Evolutionary conservation across 805 yeast species (phyloP).

Genomic region (Yamadazyma tumulicola): DNA sequence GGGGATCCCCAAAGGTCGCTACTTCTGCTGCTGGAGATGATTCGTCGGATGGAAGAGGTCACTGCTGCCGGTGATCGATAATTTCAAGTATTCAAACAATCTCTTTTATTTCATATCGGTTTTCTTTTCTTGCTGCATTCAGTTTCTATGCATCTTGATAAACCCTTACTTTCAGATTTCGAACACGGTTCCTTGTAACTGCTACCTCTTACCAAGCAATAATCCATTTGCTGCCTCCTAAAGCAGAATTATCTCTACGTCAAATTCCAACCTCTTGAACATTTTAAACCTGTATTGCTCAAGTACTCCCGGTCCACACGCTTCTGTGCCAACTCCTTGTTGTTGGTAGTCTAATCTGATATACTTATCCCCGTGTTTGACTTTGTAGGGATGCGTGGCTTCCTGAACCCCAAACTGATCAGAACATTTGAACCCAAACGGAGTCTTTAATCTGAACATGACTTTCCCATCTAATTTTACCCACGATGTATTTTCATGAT

Average conservation of each 20-base stretch:
- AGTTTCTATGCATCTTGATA: too few relatives aligned
- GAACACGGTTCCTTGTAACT: too few relatives aligned
- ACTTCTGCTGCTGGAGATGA: too few relatives aligned
- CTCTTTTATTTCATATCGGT: too few relatives aligned
- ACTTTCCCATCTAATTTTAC: slow-evolving; percentile 12
- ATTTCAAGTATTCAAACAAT: too few relatives aligned
- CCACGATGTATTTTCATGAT: slow-evolving; percentile 30
- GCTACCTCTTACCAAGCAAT: too few relatives aligned
- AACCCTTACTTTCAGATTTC: too few relatives aligned
- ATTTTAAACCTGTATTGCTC: slow-evolving; percentile 10
- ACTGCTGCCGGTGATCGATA: too few relatives aligned
- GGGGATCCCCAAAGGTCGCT: too few relatives aligned
- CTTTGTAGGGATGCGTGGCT: slow-evolving; percentile 16
- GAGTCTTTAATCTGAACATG: slow-evolving; percentile 3
- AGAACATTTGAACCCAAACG: slow-evolving; percentile 16
- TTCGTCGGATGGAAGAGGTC: too few relatives aligned
- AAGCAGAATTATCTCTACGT: slow-evolving; percentile 1
- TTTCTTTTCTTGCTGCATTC: too few relatives aligned
- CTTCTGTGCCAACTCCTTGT: slow-evolving; percentile 18
- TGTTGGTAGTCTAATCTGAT: slow-evolving; percentile 17
- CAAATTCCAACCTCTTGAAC: neutral
- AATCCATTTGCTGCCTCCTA: too few relatives aligned
- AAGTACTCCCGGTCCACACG: slow-evolving; percentile 16
- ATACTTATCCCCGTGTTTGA: slow-evolving; percentile 11
- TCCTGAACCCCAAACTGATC: slow-evolving; percentile 13